phyloP scores from a whole-genome alignment of 2,329 filamentous ascomycete species.

The Cladosporium sp. region DNA sequence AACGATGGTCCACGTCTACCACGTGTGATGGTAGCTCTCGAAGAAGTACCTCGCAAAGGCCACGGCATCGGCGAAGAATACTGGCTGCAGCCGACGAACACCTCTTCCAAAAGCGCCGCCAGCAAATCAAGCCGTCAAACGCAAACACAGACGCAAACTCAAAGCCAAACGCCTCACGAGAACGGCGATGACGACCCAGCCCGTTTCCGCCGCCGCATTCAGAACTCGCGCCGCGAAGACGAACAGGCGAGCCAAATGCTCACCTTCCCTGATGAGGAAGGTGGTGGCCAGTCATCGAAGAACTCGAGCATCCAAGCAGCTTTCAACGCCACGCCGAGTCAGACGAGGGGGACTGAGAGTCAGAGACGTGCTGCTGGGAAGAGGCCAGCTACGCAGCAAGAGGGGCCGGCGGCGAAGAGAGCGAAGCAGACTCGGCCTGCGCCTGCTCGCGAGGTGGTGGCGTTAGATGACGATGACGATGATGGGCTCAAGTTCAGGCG shows the following conservation, averaged over 20 bases:
- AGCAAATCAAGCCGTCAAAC: conserved; percentile 20
- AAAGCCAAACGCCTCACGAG: conserved; percentile 11
- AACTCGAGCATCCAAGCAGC: conserved; percentile 7
- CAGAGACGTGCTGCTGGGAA: conserved; percentile 23
- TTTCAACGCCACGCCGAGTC: conserved; percentile 15
- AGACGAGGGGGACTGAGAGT: conserved; percentile 20
- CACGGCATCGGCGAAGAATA: conserved; percentile 74
- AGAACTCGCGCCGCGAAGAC: conserved; percentile 26
- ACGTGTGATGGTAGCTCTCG: conserved; percentile 64
- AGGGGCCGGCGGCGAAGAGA: conserved; percentile 27
- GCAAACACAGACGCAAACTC: conserved; percentile 15
- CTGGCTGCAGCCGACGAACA: conserved; percentile 50
- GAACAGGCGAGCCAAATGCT: conserved; percentile 19
- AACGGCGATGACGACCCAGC: conserved; percentile 22
- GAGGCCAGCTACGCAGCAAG: conserved; percentile 23
- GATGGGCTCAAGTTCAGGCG: conserved; percentile 54
- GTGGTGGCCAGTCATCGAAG: conserved; percentile 16
- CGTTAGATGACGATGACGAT: conserved; percentile 47
- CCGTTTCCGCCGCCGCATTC: conserved; percentile 28
- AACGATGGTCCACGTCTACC: conserved; percentile 47
- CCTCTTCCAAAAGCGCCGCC: conserved; percentile 18
- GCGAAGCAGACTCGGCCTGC: conserved; percentile 23
- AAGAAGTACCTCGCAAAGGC: conserved; percentile 66
- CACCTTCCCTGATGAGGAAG: conserved; percentile 16
- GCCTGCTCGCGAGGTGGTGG: conserved; percentile 14